These are phyloP conservation scores for Salvia hispanica DNA, from an alignment of 257 asterid species.

Conservation along the genomic window DNA sequence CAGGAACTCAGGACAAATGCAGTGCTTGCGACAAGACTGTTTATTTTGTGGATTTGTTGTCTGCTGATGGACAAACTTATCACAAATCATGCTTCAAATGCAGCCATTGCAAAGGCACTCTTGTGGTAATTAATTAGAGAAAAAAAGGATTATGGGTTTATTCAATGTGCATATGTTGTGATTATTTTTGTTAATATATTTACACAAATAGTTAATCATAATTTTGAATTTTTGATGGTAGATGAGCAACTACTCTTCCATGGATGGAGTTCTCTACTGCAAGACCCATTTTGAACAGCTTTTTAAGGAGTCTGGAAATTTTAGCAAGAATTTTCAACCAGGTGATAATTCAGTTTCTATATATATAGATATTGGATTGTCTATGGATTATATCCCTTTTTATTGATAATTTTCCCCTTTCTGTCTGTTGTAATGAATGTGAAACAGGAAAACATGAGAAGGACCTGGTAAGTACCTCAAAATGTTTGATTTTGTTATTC, in stretches of 20 bases:
- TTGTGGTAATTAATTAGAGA: constrained; percentile 42
- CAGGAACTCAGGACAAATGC: constrained; percentile 61
- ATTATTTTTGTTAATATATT: too few species aligned
- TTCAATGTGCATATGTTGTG: too few species aligned
- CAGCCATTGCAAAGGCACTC: constrained; percentile 87
- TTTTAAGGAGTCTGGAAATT: constrained; percentile 74
- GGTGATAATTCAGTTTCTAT: constrained; percentile 30
- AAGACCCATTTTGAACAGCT: constrained; percentile 83
- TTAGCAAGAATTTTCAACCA: constrained; percentile 57
- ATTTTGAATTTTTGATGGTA: constrained; percentile 23
- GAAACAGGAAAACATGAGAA: constrained; percentile 48
- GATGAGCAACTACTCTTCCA: constrained; percentile 89
- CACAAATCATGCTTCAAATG: constrained; percentile 65
- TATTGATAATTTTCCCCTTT: neutral
- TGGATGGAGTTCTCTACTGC: constrained; percentile 82
- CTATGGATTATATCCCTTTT: too few species aligned
- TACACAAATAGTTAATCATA: too few species aligned
- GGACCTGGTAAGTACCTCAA: constrained; percentile 43
- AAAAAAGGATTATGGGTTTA: too few species aligned
- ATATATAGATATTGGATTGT: too few species aligned
- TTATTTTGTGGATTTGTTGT: constrained; percentile 53
- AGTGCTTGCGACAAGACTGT: constrained; percentile 64
- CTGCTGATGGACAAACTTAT: constrained; percentile 58
- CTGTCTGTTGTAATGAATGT: constrained; percentile 3
- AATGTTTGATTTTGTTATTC: neutral